These are phyloP conservation scores for Gomphus sp. DNA, from an alignment of 1,284 basidiomycete genomes.

Conservation along the genomic window DNA sequence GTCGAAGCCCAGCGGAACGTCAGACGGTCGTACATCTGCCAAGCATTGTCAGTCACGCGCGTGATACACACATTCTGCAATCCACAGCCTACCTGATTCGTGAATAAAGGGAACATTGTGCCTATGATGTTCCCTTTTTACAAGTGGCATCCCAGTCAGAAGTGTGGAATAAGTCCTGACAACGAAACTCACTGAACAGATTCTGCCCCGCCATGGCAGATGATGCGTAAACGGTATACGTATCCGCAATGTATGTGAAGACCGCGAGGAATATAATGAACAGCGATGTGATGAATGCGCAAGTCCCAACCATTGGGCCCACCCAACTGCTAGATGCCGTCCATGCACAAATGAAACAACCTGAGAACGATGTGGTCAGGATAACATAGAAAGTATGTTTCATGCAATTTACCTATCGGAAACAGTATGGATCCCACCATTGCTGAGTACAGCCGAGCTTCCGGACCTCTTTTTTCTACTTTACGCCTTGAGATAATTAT, in stretches of 20 bases:
- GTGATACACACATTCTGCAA: neutral
- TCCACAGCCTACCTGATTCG: constrained; percentile 26
- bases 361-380: neutral
- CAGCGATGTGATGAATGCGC: constrained; percentile 26
- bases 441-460: constrained; percentile 64
- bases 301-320: constrained; percentile 41
- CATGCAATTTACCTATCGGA: constrained; percentile 50
- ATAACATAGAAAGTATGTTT: constrained; percentile 20
- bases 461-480: constrained; percentile 49
- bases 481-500: constrained; percentile 33
- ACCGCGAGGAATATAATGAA: constrained; percentile 51
- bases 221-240: constrained; percentile 69
- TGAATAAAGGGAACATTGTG: constrained; percentile 57
- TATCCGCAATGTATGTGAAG: constrained; percentile 67
- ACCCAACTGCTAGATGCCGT: constrained; percentile 52
- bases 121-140: constrained; percentile 49
- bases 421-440: constrained; percentile 57
- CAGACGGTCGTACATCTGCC: constrained; percentile 46
- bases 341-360: constrained; percentile 44
- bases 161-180: neutral
- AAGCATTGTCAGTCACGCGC: too few species aligned
- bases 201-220: constrained; percentile 74
- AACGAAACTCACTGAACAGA: constrained; percentile 42
- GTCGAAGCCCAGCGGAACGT: constrained; percentile 67
- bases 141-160: too few species aligned